Percentiles rank a stretch among this genome's conserved stretches.
Conservation (phyloP, 2,329 filamentous ascomycete genomes). For the Coniochaeta sp. region DNA sequence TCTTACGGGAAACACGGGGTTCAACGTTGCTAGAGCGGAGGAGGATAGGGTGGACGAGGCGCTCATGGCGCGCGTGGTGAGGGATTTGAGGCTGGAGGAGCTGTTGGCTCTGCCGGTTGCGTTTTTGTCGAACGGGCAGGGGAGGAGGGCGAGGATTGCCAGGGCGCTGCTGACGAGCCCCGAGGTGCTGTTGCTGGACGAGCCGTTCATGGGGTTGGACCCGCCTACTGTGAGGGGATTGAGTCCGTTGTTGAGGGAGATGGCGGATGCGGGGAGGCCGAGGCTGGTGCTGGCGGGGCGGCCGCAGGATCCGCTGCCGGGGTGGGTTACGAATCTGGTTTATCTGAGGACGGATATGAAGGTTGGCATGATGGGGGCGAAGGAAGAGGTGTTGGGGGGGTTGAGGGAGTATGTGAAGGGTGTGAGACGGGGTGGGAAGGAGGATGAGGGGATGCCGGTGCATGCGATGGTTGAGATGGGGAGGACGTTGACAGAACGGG, state of each 20-base stretch:
- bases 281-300: constrained; percentile 70
- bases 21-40: constrained; percentile 58
- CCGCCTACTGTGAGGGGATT: constrained; percentile 70
- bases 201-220: constrained; percentile 94
- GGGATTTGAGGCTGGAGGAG: constrained; percentile 59
- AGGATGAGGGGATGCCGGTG: constrained; percentile 42
- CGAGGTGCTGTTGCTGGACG: constrained; percentile 79
- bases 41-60: constrained; percentile 42
- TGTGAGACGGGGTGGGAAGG: constrained; percentile 32
- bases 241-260: constrained; percentile 59
- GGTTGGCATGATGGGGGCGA: constrained; percentile 59
- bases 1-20: constrained; percentile 70
- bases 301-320: constrained; percentile 79
- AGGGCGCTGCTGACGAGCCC: constrained; percentile 74
- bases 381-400: constrained; percentile 51
- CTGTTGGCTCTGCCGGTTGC: constrained; percentile 77
- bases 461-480: constrained; percentile 44
- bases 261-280: constrained; percentile 62
- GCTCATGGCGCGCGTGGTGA: constrained; percentile 56
- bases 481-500: constrained; percentile 32
- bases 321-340: constrained; percentile 83
- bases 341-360: constrained; percentile 63
- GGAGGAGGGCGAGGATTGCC: constrained; percentile 77
- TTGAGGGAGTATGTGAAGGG: constrained; percentile 40
- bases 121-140: constrained; percentile 92